Conservation (phyloP, 306 rosid genomes). For the Gillenia trifoliata region DNA sequence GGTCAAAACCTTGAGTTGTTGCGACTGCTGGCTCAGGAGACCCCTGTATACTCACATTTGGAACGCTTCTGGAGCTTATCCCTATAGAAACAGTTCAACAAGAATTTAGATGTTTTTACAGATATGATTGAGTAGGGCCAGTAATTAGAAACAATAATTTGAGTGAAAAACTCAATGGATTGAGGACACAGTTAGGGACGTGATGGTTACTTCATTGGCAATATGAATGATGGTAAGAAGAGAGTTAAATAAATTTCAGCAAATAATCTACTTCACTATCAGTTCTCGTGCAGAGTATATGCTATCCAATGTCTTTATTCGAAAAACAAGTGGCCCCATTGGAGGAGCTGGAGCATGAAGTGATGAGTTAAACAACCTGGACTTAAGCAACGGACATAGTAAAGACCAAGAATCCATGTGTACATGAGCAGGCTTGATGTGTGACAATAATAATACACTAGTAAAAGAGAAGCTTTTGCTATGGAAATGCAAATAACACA, state of each 20-base stretch:
- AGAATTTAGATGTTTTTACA: neutral
- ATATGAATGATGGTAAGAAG: neutral
- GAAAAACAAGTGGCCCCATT: neutral
- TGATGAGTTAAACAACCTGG: neutral
- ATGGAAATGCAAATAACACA: neutral
- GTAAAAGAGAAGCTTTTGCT: too few relatives aligned
- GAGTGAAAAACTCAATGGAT: neutral
- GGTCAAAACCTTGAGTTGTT: neutral
- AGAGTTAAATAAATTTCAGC: neutral
- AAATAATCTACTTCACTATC: neutral
- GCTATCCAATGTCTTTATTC: neutral
- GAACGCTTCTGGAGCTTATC: conserved; percentile 1
- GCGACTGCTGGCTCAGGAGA: neutral
- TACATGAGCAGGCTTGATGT: neutral
- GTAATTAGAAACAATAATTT: neutral
- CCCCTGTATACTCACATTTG: neutral
- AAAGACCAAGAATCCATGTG: neutral
- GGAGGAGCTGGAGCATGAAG: neutral
- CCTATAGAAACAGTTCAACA: neutral
- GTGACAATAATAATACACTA: neutral
- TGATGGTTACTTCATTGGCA: neutral
- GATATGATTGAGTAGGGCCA: neutral
- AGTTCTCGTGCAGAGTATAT: neutral
- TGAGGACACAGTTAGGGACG: neutral
- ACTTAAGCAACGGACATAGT: neutral